A percentile compares a stretch with the other conserved stretches of the same genome.
Conservation (phyloP, 2,329 filamentous ascomycete genomes). For the Cyphellophora europaea region DNA sequence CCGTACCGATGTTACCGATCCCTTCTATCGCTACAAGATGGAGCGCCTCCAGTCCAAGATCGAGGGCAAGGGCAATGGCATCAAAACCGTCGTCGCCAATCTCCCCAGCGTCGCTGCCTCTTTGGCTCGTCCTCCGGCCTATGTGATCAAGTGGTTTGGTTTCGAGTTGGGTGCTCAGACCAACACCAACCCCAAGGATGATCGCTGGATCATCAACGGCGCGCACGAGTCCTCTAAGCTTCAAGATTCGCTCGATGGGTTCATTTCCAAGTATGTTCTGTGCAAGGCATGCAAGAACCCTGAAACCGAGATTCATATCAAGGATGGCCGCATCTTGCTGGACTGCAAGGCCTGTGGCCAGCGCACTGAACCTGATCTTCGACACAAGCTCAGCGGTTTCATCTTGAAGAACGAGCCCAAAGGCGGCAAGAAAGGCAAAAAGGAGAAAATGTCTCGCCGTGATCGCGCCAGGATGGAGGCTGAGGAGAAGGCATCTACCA, state of each 20-base stretch:
- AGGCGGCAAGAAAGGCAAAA: conserved; percentile 93
- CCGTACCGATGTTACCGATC: conserved; percentile 74
- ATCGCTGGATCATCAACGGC: conserved; percentile 99
- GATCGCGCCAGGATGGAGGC: conserved; percentile 68
- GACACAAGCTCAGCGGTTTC: conserved; percentile 92
- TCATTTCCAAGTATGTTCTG: conserved; percentile 97
- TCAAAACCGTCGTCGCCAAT: conserved; percentile 98
- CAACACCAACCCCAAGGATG: conserved; percentile 92
- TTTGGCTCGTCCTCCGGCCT: conserved; percentile 81
- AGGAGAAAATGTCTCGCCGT: conserved; percentile 75
- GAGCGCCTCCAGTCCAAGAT: conserved; percentile 97
- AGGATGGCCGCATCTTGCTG: conserved; percentile 81
- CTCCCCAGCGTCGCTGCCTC: conserved; percentile 86
- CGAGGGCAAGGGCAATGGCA: conserved; percentile 98
- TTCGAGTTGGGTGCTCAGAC: conserved; percentile 98
- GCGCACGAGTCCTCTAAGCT: conserved; percentile 91
- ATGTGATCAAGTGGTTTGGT: conserved; percentile 99
- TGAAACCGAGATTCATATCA: conserved; percentile 92
- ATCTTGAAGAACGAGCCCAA: conserved; percentile 95
- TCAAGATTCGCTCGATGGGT: conserved; percentile 95
- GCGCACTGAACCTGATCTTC: conserved; percentile 80
- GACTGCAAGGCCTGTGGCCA: conserved; percentile 99
- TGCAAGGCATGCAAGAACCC: conserved; percentile 99
- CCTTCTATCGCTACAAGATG: conserved; percentile 99
- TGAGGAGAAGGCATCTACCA: conserved; percentile 45